phyloP scores from a whole-genome alignment of 441 rosid genomes.

The Populus trichocarpa region DNA sequence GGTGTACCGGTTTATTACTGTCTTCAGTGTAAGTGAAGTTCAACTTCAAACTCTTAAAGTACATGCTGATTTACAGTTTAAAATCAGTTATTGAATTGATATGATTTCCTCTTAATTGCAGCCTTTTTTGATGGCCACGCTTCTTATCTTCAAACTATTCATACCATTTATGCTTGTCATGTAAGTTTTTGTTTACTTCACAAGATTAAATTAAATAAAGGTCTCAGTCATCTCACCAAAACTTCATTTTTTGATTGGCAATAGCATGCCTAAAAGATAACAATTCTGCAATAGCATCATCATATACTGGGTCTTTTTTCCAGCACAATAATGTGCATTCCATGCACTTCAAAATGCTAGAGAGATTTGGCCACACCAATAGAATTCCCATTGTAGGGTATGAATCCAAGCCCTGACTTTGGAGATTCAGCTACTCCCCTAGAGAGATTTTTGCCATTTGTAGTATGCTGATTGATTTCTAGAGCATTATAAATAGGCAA shows the following conservation, averaged over 20 bases:
- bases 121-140: constrained; percentile 98
- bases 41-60: constrained; percentile 1
- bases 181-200: constrained; percentile 34
- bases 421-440: too few species aligned
- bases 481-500: background rate
- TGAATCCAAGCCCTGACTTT: too few species aligned
- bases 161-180: constrained; percentile 97
- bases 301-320: background rate
- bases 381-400: too few species aligned
- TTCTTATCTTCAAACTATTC: constrained; percentile 88
- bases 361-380: too few species aligned
- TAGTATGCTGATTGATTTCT: too few species aligned
- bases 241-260: background rate
- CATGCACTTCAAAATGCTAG: background rate
- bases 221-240: background rate
- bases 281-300: constrained; percentile 2
- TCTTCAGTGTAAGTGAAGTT: constrained; percentile 80
- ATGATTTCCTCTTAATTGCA: constrained; percentile 32
- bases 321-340: background rate
- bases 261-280: constrained; percentile 8
- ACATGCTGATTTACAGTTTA: constrained; percentile 11
- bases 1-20: constrained; percentile 86
- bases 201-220: background rate
- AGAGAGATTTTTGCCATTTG: too few species aligned
- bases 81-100: constrained; percentile 16